Evolutionary conservation across 2,329 filamentous ascomycete species (phyloP), one percentile per base, ranked within the genome.

Genomic region (Albophoma yamanashiensis): DNA sequence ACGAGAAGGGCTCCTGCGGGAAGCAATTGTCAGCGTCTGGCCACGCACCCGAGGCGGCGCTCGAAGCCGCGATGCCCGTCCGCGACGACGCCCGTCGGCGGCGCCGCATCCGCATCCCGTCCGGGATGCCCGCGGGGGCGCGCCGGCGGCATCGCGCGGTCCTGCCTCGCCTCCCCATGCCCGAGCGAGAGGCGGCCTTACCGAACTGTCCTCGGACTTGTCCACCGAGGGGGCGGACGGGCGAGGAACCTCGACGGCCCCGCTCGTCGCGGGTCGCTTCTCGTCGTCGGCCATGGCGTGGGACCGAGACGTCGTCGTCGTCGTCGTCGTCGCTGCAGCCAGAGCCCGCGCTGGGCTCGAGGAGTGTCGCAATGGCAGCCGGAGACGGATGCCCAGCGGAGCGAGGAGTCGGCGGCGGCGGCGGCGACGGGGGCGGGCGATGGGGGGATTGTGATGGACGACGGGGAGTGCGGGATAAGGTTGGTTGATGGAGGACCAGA

Each of bases 1-100:
- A 75, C 11, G 72, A 72, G 60, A 75, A 75, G 61, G 73, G 72
- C 65, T 73, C 65, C 68, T 70, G 55, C 8, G 47, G 31, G 20
- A 52, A 14, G 14, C 50, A 22, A 38, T 55, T 36, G 50, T 55
- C 50, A 53, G 50, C 50, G 20, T 20, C 7, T 31, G 47, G 45
- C 45, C 45, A 38, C 11, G 9, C 11, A 50, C 17, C 31, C 25
- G 45, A 50, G 43, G 25, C 47, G 43, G 25, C 47, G 15, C 25
- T 34, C 14, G 34, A 8, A 31, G 5, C 31, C 20, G 17, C 31
- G 27, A 53, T 22, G 50, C 27, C 27, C 50, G 31, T 20, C 15
- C 25, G 17, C 2, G 27, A 53, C 25, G 3, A 17, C 27, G 6
- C 34, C 9, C 34, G 4, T 36, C 34, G 31, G 20, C 1, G 25